Evolutionary conservation across 192 early-diverging fungal species (phyloP).

Genomic region (Gigaspora rosea): DNA sequence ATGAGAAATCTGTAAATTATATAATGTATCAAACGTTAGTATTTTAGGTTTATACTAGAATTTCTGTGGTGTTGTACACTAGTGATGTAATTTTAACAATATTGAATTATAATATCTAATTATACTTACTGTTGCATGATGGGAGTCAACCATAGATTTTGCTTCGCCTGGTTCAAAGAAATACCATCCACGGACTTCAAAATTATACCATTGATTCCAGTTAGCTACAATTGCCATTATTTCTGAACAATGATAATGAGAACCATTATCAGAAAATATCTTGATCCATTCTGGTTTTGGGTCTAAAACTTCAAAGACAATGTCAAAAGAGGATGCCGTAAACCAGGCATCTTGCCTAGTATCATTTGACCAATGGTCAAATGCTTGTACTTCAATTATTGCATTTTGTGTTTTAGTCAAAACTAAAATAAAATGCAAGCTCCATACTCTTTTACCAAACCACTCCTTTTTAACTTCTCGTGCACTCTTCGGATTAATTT

Average conservation of each 20-base stretch:
- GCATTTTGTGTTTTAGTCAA: background rate
- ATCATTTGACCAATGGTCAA: too few relatives aligned
- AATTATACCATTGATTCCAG: background rate
- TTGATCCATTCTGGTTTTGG: constrained; percentile 1
- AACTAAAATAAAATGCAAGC: background rate
- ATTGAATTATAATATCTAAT: background rate
- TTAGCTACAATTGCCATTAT: background rate
- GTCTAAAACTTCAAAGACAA: background rate
- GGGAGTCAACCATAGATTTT: background rate
- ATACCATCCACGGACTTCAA: background rate
- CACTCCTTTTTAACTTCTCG: background rate
- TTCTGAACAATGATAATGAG: background rate
- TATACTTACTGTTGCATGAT: background rate
- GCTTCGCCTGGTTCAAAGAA: constrained; percentile 2
- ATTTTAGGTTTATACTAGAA: background rate
- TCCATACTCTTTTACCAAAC: background rate
- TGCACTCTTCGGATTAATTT: background rate
- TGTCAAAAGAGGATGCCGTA: background rate
- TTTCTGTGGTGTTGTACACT: background rate
- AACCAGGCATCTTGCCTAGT: too few relatives aligned
- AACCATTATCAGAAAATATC: background rate
- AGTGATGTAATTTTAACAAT: background rate
- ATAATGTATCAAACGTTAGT: too few relatives aligned
- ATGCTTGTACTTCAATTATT: background rate
- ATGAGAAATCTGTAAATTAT: too few relatives aligned